Conservation (phyloP, 169 alveolate genomes). For the Besnoitia besnoiti region DNA sequence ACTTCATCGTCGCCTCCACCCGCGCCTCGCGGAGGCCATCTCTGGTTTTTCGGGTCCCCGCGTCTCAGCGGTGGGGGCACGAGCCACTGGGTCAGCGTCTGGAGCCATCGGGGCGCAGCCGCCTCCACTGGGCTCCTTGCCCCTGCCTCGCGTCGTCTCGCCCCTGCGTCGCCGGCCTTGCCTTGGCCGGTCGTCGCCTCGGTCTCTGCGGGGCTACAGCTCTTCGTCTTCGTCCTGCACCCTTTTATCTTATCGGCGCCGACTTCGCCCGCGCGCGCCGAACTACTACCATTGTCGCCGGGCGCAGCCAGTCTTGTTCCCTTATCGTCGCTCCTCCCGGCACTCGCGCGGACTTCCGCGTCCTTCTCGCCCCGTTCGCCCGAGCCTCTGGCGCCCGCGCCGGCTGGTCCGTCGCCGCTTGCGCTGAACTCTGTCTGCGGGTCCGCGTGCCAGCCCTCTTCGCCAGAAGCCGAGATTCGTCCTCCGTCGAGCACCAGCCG, state of each 20-base stretch:
- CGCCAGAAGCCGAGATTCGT: slow-evolving; percentile 52
- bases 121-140: too few relatives aligned
- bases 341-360: background rate
- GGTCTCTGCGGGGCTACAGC: background rate
- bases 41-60: background rate
- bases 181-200: background rate
- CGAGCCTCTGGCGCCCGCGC: background rate
- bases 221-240: background rate
- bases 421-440: background rate
- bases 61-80: background rate
- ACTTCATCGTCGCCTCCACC: background rate
- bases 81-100: background rate
- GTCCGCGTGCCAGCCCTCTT: slow-evolving; percentile 51
- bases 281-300: background rate
- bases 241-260: background rate
- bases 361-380: background rate
- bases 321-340: slow-evolving; percentile 1
- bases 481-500: slow-evolving; percentile 49
- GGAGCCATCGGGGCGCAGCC: background rate
- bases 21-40: background rate
- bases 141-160: background rate
- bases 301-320: background rate
- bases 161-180: background rate
- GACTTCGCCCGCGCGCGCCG: background rate
- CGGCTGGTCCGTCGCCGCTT: background rate